These are phyloP conservation scores for Phyllosticta paracitricarpa DNA, from an alignment of 2,329 filamentous ascomycete genomes.

Conservation along the genomic window DNA sequence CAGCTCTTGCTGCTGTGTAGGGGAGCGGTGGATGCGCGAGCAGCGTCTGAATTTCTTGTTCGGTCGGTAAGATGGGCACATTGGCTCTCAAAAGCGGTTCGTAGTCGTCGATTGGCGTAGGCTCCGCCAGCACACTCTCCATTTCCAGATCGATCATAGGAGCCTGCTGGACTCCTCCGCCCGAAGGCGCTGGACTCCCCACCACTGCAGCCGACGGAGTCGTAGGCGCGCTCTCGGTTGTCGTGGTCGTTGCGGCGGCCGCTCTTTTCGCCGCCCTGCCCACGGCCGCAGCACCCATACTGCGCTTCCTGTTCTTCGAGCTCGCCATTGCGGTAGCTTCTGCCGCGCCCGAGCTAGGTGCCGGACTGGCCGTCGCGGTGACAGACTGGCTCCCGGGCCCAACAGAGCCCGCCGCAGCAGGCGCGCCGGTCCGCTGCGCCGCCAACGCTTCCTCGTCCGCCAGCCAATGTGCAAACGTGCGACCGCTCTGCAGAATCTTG, in stretches of 20 bases:
- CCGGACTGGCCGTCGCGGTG: constrained; percentile 13
- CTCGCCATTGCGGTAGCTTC: neutral
- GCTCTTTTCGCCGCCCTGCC: constrained; percentile 11
- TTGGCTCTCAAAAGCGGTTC: constrained; percentile 50
- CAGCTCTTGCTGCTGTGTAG: constrained; percentile 52
- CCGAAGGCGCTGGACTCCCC: constrained; percentile 13
- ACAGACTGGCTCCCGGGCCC: neutral
- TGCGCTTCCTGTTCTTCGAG: constrained; percentile 4
- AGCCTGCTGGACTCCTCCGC: neutral
- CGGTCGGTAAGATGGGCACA: constrained; percentile 48
- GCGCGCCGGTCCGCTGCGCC: constrained; percentile 13
- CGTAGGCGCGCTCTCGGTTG: neutral
- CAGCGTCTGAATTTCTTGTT: constrained; percentile 54
- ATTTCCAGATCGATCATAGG: neutral
- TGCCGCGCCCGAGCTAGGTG: constrained; percentile 1
- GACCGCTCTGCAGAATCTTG: constrained; percentile 68
- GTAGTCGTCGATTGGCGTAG: constrained; percentile 9
- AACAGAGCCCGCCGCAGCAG: neutral
- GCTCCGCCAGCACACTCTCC: neutral
- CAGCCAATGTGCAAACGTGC: constrained; percentile 74
- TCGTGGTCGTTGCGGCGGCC: neutral
- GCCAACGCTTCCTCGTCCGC: constrained; percentile 63
- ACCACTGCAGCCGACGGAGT: constrained; percentile 12
- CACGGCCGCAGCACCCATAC: constrained; percentile 5
- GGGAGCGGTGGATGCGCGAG: constrained; percentile 55